Evolutionary conservation across 306 rosid species (phyloP).

Genomic region (Cyamopsis tetragonoloba): DNA sequence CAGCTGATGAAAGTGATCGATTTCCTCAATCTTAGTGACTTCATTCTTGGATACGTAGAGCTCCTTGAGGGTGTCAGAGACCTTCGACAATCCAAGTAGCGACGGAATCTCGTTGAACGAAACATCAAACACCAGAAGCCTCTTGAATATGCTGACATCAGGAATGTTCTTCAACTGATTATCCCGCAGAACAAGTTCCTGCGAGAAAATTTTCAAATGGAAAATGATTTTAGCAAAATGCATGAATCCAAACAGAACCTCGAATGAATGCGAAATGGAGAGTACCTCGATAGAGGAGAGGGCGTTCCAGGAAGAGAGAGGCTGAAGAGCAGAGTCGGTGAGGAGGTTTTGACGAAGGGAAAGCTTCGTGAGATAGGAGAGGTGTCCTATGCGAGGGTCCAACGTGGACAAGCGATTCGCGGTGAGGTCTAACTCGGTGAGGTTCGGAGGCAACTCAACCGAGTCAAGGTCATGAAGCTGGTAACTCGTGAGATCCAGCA

Average conservation of each 20-base stretch:
- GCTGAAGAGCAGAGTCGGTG: conserved; percentile 53
- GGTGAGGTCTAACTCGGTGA: conserved; percentile 88
- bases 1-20: conserved; percentile 68
- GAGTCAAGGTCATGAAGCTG: conserved; percentile 84
- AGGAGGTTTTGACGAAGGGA: conserved; percentile 86
- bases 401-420: conserved; percentile 70
- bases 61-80: conserved; percentile 60
- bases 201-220: not conserved
- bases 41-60: conserved; percentile 91
- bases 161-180: conserved; percentile 70
- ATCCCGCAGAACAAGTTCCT: conserved; percentile 86
- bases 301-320: conserved; percentile 63
- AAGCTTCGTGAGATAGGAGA: conserved; percentile 68
- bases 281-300: conserved; percentile 63
- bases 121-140: conserved; percentile 72
- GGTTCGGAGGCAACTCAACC: conserved; percentile 57
- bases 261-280: not conserved
- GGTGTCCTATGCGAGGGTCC: conserved; percentile 74
- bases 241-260: conserved; percentile 6
- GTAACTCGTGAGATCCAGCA: conserved; percentile 75
- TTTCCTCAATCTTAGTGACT: conserved; percentile 71
- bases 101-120: conserved; percentile 79
- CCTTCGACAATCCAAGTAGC: conserved; percentile 57
- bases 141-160: conserved; percentile 61
- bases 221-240: not conserved